Evolutionary conservation across 352 stramenopile genomes (phyloP), one percentile per base, ranked within the genome.

Genomic region (Pseudoperonospora humuli): DNA sequence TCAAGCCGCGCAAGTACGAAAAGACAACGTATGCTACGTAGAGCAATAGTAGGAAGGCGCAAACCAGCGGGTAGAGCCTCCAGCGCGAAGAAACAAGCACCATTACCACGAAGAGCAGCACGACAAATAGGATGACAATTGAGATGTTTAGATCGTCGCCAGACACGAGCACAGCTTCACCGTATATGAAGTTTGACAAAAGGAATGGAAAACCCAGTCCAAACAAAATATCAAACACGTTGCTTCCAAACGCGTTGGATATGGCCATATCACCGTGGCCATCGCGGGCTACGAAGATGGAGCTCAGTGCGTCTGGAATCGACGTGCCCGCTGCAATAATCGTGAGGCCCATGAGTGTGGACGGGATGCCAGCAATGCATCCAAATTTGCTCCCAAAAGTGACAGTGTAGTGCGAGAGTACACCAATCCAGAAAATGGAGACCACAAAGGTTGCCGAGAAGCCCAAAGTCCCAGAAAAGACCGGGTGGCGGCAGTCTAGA

Each of bases 181-280:
- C 36, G 54, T 86, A 83, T 11, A 90, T 60, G 11, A 88, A 40
- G 46, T 88, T 92, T 29, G 76, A 91, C 6, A 90, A 41, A 14
- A 93, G 54, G 43, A 91, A 93, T 1, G 81, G 79, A 23, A 86
- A 52, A 1, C 79, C 81, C 5, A 87, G 54, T 6, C 81, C 81
- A 13, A 93, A 59, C 15, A 86, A 41, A 49, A 93, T 86, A 44
- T 93, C 84, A 36, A 93, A 90, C 20, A 92, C 78, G 48, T 93
- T 88, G 55, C 75, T 88, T 33, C 81, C 81, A 7, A 92, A 61
- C 13, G 81, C 81, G 51, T 89, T 93, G 18, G 76, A 85, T 25
- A 93, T 76, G 18, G 81, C 81, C 63, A 86, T 87, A 43, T 87
- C 77, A 14, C 76, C 79, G 27, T 89, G 75, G 24, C 81, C 81